These are phyloP conservation scores for Dichotomocladium elegans DNA, from an alignment of 371 early-diverging fungal genomes.

Conservation along the genomic window DNA sequence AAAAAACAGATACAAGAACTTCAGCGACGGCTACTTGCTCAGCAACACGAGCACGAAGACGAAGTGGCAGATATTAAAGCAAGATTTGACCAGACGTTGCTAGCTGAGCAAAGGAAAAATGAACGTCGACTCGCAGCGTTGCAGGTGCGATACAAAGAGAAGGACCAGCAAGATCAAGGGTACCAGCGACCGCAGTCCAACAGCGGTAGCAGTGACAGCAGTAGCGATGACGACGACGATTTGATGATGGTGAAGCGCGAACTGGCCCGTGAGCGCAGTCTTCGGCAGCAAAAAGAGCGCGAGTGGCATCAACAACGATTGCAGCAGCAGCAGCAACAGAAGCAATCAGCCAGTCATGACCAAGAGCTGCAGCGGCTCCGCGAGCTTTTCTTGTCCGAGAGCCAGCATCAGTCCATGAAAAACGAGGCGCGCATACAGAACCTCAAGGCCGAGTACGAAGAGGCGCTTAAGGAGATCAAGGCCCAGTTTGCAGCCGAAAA, in stretches of 20 bases:
- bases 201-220: too few relatives aligned
- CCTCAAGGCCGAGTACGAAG: conserved; percentile 21
- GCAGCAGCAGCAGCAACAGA: conserved; percentile 11
- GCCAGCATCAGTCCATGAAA: conserved; percentile 22
- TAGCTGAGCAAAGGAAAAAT: conserved; percentile 18
- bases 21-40: conserved; percentile 10
- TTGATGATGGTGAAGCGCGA: neutral
- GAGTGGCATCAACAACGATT: conserved; percentile 1
- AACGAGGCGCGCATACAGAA: conserved; percentile 28
- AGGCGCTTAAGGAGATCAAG: conserved; percentile 13
- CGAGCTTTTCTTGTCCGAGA: conserved; percentile 21
- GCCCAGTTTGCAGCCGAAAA: conserved; percentile 20
- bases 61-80: conserved; percentile 8
- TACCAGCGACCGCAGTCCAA: neutral
- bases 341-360: neutral
- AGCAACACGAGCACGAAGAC: conserved; percentile 11
- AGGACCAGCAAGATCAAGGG: conserved; percentile 6
- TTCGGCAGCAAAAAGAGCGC: neutral
- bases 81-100: conserved; percentile 11
- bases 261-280: neutral
- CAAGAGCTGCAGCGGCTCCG: conserved; percentile 8
- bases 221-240: neutral
- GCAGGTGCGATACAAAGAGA: conserved; percentile 17
- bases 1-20: conserved; percentile 8
- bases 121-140: conserved; percentile 17